Percentiles rank a stretch among this genome's conserved stretches.
Conservation (phyloP, 2,329 filamentous ascomycete genomes). For the Teratosphaeria zuluensis region DNA sequence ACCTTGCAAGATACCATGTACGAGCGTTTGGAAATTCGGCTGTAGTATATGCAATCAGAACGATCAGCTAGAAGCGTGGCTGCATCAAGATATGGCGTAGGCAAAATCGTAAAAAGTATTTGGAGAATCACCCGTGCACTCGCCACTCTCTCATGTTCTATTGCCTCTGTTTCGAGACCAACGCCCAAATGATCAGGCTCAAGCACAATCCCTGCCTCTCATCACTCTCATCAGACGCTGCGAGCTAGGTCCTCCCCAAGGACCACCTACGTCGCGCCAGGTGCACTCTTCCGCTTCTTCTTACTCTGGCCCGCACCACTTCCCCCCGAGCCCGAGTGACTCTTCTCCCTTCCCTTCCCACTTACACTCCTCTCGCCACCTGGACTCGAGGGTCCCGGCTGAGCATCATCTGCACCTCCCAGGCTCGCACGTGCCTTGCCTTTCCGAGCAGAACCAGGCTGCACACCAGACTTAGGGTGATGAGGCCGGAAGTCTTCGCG, state of each 20-base stretch:
- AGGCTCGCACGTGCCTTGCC: slow-evolving; percentile 15
- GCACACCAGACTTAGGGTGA: slow-evolving; percentile 6
- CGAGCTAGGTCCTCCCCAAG: no score
- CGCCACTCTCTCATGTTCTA: background rate
- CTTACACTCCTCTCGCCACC: background rate
- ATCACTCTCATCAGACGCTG: background rate
- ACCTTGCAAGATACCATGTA: background rate
- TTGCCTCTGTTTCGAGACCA: no score
- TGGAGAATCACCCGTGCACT: background rate
- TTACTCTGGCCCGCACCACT: background rate
- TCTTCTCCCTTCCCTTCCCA: background rate
- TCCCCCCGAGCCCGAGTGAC: background rate
- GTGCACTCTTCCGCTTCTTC: slow-evolving; percentile 5
- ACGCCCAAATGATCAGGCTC: background rate
- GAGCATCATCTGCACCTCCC: background rate
- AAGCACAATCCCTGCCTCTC: background rate
- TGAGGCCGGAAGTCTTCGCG: slow-evolving; percentile 18
- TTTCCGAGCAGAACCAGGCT: slow-evolving; percentile 7
- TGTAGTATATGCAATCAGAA: background rate
- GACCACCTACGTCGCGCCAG: background rate
- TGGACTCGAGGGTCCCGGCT: background rate
- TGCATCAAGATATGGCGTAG: background rate
- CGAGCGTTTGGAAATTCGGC: background rate
- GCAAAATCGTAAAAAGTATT: no score
- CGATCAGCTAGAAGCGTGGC: background rate